Base-by-base conservation (phyloP, 2,329 filamentous ascomycete genomes). In the Lachnellula suecica region DNA sequence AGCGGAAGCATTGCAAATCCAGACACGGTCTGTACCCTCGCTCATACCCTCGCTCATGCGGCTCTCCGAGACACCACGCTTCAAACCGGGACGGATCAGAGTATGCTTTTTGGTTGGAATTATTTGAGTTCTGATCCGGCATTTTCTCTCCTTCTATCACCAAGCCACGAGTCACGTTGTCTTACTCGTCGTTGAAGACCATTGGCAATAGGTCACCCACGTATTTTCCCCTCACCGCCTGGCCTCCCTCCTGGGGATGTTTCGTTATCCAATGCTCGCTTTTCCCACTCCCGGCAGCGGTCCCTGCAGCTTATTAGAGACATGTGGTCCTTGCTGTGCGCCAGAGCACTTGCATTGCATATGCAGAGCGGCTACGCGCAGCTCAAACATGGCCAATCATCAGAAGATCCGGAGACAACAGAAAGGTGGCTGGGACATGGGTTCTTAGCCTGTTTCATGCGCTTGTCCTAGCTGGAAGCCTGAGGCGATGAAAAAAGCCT, bases 171-270 rank as follows among this genome's bases (percentile, higher is more conserved):
- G 55, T 62, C 56, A 58, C 43, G 53, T 50, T 60, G 53, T 64
- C 54, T 61, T 56, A 54, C 57, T 60, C 51, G 49, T 47, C 43
- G 38, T 49, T 27, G 13, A 25, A 57, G 60, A 52, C 49, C 61
- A 66, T 67, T 67, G 65, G 65, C 59, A 63, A 63, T 63, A 65
- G 59, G 59, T 58, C 62, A 63, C 60, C 64, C 65, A 66, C 65
- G 65, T 67, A 65, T 64, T 53, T 29, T 53, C 44, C 44, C 44
- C 55, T 63, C 63, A 65, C 62, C 63, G 63, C 62, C 52, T 59
- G 56, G 31, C 31, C 5, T 43, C 52, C 55, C 54, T 49, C 43
- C 49, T 42, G 52, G 31, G n/a, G 20, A 45, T 20, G 15, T 49
- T 51, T 51, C 38, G 35, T 56, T 49, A 23, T 47, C 52, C 49